A percentile compares a stretch with the other conserved stretches of the same genome.
phyloP scores from a whole-genome alignment of 2,329 filamentous ascomycete species.

The Talaromyces piceae region DNA sequence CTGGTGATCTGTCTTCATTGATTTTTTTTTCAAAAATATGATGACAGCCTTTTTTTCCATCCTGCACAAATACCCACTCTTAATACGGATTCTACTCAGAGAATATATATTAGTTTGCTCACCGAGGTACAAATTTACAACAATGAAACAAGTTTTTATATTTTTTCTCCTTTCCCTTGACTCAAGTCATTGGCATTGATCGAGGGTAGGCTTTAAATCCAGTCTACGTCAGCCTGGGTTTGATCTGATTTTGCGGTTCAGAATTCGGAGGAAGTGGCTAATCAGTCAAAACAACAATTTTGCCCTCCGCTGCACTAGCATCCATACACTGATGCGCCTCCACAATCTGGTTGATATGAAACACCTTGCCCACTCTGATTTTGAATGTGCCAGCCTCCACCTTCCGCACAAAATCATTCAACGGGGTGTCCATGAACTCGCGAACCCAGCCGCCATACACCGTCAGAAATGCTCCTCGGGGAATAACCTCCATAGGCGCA shows the following conservation, averaged over 20 bases:
- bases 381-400: conserved; percentile 34
- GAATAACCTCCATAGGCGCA: conserved; percentile 38
- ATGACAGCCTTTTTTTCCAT: neutral
- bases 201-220: too few relatives aligned
- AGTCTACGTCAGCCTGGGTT: too few relatives aligned
- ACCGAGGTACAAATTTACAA: too few relatives aligned
- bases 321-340: conserved; percentile 42
- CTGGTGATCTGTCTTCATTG: neutral
- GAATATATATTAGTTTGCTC: too few relatives aligned
- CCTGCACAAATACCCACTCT: neutral
- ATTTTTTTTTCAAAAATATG: neutral
- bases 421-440: conserved; percentile 37
- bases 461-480: conserved; percentile 34
- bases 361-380: conserved; percentile 36
- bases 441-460: conserved; percentile 32
- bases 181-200: too few relatives aligned
- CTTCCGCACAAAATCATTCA: conserved; percentile 32
- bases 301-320: conserved; percentile 37
- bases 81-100: too few relatives aligned
- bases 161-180: too few relatives aligned
- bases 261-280: too few relatives aligned
- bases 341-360: conserved; percentile 39
- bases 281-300: conserved; percentile 35
- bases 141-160: too few relatives aligned
- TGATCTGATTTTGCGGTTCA: too few relatives aligned